Conservation (phyloP, 2,329 filamentous ascomycete species). For the Coniochaeta hoffmannii region DNA sequence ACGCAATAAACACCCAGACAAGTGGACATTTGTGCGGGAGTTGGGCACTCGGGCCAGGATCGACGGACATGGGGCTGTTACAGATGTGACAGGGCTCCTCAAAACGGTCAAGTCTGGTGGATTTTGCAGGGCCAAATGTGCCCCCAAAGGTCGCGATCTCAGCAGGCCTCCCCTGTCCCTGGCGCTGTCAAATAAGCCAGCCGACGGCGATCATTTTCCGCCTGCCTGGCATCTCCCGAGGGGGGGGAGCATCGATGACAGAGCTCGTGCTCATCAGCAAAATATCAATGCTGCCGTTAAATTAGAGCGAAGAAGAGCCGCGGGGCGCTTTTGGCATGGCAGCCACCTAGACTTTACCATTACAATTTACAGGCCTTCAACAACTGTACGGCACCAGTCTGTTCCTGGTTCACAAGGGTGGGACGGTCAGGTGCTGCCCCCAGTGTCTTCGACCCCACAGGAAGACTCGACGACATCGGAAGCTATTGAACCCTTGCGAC, state of each 20-base stretch:
- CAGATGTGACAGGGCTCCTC: slow-evolving; percentile 14
- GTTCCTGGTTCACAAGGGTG: not conserved
- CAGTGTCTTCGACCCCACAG: not conserved
- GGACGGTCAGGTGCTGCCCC: not conserved
- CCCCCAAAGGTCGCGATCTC: not conserved
- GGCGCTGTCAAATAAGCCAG: not conserved
- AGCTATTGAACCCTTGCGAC: not conserved
- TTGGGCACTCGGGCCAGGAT: slow-evolving; percentile 12
- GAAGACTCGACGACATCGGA: not conserved
- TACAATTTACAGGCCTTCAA: not conserved
- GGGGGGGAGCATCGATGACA: not conserved
- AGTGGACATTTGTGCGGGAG: not conserved
- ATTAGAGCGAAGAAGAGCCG: slow-evolving; percentile 22
- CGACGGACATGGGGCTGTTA: slow-evolving; percentile 16
- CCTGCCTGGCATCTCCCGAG: not conserved
- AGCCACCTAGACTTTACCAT: not conserved
- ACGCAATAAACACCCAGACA: not conserved
- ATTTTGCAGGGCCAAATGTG: not conserved
- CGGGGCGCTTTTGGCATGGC: not conserved
- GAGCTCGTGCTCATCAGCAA: not conserved
- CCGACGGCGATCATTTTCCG: slow-evolving; percentile 1
- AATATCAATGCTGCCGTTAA: slow-evolving; percentile 10
- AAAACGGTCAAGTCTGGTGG: slow-evolving; percentile 8
- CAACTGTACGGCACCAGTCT: not conserved
- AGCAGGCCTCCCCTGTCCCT: not conserved